Percentiles rank a stretch among this genome's conserved stretches.
Conservation (phyloP, 352 stramenopile species). For the Globisporangium apiculatum region DNA sequence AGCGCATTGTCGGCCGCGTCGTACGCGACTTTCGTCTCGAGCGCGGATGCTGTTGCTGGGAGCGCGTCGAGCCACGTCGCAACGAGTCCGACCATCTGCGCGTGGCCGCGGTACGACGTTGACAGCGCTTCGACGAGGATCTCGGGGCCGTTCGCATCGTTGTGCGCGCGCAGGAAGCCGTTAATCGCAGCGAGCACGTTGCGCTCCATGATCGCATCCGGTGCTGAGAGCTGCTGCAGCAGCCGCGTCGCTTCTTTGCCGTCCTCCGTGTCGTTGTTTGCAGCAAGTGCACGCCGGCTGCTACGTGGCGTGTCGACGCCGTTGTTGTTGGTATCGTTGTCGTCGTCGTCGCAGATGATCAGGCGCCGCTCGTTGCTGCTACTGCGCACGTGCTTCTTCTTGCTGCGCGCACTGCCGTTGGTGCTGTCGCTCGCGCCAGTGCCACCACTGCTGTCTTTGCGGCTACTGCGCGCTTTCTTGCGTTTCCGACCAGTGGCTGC, state of each 20-base stretch:
- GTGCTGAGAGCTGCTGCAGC: conserved; percentile 57
- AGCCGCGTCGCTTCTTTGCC: conserved; percentile 66
- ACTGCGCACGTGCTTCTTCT: conserved; percentile 22
- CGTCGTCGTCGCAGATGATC: conserved; percentile 85
- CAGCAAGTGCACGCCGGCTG: no score
- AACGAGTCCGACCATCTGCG: conserved; percentile 84
- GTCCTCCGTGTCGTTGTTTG: conserved; percentile 31
- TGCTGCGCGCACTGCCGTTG: not conserved
- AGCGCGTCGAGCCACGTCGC: conserved; percentile 74
- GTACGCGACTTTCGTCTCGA: conserved; percentile 74
- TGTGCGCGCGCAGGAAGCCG: conserved; percentile 72
- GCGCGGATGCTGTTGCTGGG: conserved; percentile 42
- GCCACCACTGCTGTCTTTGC: conserved; percentile 7
- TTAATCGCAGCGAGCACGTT: conserved; percentile 80
- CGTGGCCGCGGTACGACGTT: conserved; percentile 79
- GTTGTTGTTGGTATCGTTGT: conserved; percentile 11
- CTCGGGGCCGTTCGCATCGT: conserved; percentile 72
- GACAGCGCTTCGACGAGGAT: conserved; percentile 84
- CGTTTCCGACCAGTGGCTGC: conserved; percentile 9
- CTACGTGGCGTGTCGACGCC: not conserved
- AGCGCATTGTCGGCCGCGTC: conserved; percentile 61
- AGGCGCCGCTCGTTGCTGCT: conserved; percentile 49
- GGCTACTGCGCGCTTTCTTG: conserved; percentile 12
- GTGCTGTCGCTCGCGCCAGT: not conserved
- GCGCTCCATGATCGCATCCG: conserved; percentile 80